These are phyloP conservation scores for Diaporthe velutina DNA, from an alignment of 2,329 filamentous ascomycete genomes.

Conservation along the genomic window DNA sequence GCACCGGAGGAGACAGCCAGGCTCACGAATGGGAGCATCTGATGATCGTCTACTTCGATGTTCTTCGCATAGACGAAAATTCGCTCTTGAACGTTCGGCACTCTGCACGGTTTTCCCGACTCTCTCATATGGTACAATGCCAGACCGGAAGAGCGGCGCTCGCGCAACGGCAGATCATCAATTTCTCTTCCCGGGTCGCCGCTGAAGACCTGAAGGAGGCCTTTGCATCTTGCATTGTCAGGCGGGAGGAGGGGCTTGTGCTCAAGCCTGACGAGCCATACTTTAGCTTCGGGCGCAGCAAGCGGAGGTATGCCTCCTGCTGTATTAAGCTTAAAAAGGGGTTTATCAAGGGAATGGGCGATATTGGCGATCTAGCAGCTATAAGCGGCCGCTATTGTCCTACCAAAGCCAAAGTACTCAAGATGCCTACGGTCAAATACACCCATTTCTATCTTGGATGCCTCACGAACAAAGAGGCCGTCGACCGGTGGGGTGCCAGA, in stretches of 20 bases:
- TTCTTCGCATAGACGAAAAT: conserved; percentile 65
- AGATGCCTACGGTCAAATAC: conserved; percentile 71
- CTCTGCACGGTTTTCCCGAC: conserved; percentile 69
- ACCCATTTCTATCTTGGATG: conserved; percentile 87
- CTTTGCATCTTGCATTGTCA: conserved; percentile 76
- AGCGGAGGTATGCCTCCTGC: conserved; percentile 56
- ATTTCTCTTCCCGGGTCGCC: conserved; percentile 70
- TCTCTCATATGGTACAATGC: conserved; percentile 67
- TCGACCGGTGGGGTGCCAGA: conserved; percentile 59
- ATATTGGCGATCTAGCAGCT: conserved; percentile 85
- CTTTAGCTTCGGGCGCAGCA: conserved; percentile 65
- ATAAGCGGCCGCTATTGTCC: conserved; percentile 81
- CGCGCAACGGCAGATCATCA: conserved; percentile 75
- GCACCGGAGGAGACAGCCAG: conserved; percentile 77
- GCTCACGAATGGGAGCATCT: conserved; percentile 65
- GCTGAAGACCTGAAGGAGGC: conserved; percentile 68
- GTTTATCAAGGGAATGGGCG: conserved; percentile 82
- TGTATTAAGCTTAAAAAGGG: conserved; percentile 92
- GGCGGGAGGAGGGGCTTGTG: conserved; percentile 82
- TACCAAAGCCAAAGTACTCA: conserved; percentile 68
- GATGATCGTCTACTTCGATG: conserved; percentile 74
- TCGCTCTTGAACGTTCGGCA: conserved; percentile 66
- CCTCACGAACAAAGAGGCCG: conserved; percentile 74
- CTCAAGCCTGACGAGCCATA: conserved; percentile 86
- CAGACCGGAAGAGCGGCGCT: conserved; percentile 74